Conservation (phyloP, 2,329 filamentous ascomycete species). For the Hyphodiscus sp. region DNA sequence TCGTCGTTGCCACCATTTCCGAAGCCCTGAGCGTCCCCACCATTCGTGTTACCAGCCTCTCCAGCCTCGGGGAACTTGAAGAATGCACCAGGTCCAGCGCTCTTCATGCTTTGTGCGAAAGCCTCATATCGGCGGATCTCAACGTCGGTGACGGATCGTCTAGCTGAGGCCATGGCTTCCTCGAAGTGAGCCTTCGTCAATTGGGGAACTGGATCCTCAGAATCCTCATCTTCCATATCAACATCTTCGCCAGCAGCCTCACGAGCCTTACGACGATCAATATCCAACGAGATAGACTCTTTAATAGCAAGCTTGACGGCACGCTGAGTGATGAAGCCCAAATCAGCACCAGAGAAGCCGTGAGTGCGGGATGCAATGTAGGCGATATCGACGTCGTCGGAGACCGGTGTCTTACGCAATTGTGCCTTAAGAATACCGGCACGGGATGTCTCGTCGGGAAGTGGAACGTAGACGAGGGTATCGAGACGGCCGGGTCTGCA, state of each 20-base stretch:
- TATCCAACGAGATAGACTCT: conserved; percentile 83
- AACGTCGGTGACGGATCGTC: conserved; percentile 89
- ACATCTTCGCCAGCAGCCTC: conserved; percentile 77
- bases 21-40: conserved; percentile 57
- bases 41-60: conserved; percentile 57
- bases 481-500: conserved; percentile 98
- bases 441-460: conserved; percentile 87
- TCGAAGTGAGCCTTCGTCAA: conserved; percentile 96
- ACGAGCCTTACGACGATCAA: conserved; percentile 82
- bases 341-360: conserved; percentile 98
- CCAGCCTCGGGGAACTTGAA: conserved; percentile 85
- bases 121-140: conserved; percentile 98
- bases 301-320: conserved; percentile 99
- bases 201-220: conserved; percentile 89
- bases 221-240: conserved; percentile 75
- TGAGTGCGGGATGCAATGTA: conserved; percentile 97
- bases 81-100: conserved; percentile 87
- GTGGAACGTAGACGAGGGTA: conserved; percentile 94
- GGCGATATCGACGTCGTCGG: conserved; percentile 76
- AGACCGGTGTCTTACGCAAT: conserved; percentile 95
- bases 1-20: conserved; percentile 90
- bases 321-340: conserved; percentile 97
- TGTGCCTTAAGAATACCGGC: conserved; percentile 88
- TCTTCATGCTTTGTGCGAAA: conserved; percentile 99
- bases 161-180: conserved; percentile 94